Base-by-base conservation (phyloP, 352 stramenopile species). In the Phytophthora tentaculata region DNA sequence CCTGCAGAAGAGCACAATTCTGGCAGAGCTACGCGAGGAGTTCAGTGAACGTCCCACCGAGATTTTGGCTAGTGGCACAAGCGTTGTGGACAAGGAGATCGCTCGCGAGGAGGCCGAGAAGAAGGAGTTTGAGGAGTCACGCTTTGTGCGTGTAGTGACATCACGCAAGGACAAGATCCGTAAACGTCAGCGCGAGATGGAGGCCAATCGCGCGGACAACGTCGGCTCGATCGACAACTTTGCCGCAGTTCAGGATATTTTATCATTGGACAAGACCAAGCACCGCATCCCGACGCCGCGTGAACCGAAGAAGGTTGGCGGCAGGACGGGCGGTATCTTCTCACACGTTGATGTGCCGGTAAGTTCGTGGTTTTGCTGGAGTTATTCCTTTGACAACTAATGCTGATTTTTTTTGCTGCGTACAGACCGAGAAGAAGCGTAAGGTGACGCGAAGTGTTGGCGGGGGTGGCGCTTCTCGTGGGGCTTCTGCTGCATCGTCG, bases 221-320 rank as follows among this genome's bases (percentile, higher is more conserved):
- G 86, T 96, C 59, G 82, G 77, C 10, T 86, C 78, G n/a, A 96
- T 96, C 71, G 88, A 96, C 73, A 96, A 94, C 64, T 96, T 96
- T 61, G 88, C 86, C 0, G 85, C 76, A 0, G 86, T 96, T 35
- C 86, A 94, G 39, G 83, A 93, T 37, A 91, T 92, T 35, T 57
- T 96, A 48, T 85, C 75, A 17, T 63, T 90, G 54, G 83, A 91
- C 74, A 91, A 91, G 61, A 73, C 50, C 41, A 95, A 92, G 58
- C 83, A 90, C 56, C 83, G 81, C 37, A 88, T 89, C 37, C 77
- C 83, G 0, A 72, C 83, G n/a, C 64, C 74, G 4, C 66, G 71
- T 52, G 74, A 83, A 19, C 41, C 63, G 12, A 87, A 88, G 62
- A 93, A 91, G 35, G 60, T 83, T 44, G 76, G 71, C 35, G 86